Conservation (phyloP, 177 flowering plant genomes). For the Vitis hybrid region DNA sequence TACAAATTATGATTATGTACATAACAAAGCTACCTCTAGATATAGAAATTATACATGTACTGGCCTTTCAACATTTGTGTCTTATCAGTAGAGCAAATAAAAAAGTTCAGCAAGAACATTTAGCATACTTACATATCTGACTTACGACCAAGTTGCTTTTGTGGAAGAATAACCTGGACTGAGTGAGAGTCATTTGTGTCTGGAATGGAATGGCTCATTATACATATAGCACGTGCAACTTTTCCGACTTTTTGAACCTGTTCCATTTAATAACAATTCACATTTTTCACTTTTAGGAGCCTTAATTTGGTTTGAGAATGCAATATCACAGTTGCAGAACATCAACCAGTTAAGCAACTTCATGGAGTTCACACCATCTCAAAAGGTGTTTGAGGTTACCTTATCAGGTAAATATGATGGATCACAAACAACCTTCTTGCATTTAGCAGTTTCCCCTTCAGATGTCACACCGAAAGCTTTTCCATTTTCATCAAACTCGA, state of each 20-base stretch:
- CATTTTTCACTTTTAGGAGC: background rate
- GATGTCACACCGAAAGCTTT: constrained; percentile 88
- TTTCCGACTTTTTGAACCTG: constrained; percentile 87
- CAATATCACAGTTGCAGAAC: background rate
- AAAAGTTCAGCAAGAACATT: background rate
- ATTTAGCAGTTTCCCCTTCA: constrained; percentile 97
- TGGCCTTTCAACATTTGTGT: background rate
- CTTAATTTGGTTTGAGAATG: background rate
- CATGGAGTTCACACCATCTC: background rate
- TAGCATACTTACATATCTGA: constrained; percentile 78
- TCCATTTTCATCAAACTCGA: constrained; percentile 74
- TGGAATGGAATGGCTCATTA: constrained; percentile 97
- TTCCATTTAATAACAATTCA: constrained; percentile 2
- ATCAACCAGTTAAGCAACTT: background rate
- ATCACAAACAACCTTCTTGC: constrained; percentile 98
- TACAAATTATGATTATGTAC: background rate
- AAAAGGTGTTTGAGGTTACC: constrained; percentile 34
- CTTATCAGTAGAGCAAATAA: background rate
- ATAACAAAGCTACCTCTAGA: background rate
- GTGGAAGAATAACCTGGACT: constrained; percentile 89
- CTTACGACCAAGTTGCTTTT: constrained; percentile 96
- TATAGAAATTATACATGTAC: background rate
- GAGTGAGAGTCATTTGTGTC: constrained; percentile 86
- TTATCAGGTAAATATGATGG: constrained; percentile 89
- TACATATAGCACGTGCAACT: constrained; percentile 93